A percentile compares a stretch with the other conserved stretches of the same genome.
phyloP scores from a whole-genome alignment of 2,329 filamentous ascomycete species.

The Aspergillus sp. region DNA sequence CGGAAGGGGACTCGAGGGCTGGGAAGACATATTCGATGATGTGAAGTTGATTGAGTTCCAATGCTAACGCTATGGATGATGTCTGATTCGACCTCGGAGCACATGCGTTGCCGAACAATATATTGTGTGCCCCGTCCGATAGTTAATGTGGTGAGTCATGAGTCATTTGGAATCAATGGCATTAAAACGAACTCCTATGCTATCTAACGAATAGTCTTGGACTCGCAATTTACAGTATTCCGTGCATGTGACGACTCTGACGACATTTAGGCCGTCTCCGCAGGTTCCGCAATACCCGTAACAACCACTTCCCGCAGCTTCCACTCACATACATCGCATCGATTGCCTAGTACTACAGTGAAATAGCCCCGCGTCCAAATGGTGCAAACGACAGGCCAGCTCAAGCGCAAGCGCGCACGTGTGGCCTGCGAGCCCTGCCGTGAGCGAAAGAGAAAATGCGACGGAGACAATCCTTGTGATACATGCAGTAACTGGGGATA shows the following conservation, averaged over 20 bases:
- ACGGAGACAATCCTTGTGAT: slow-evolving; percentile 19
- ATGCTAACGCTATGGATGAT: too few relatives aligned
- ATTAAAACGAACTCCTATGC: too few relatives aligned
- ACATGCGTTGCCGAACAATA: too few relatives aligned
- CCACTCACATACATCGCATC: not conserved
- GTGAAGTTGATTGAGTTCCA: too few relatives aligned
- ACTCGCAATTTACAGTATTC: too few relatives aligned
- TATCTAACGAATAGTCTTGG: too few relatives aligned
- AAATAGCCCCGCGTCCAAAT: not conserved
- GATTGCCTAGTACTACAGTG: not conserved
- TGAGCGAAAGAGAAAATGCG: slow-evolving; percentile 24
- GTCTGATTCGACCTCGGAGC: too few relatives aligned
- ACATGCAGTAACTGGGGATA: slow-evolving; percentile 25
- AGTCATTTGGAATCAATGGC: too few relatives aligned
- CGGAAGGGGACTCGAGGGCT: too few relatives aligned
- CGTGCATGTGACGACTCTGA: not conserved
- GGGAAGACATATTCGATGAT: too few relatives aligned
- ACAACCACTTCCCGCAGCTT: not conserved
- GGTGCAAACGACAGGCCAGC: not conserved
- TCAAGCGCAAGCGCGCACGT: slow-evolving; percentile 16
- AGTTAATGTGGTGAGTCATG: too few relatives aligned
- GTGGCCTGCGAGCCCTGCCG: slow-evolving; percentile 24
- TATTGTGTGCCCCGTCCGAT: too few relatives aligned
- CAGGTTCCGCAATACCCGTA: not conserved
- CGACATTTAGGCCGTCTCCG: not conserved